phyloP scores from a whole-genome alignment of 306 rosid genomes.

The Medicago arabica region DNA sequence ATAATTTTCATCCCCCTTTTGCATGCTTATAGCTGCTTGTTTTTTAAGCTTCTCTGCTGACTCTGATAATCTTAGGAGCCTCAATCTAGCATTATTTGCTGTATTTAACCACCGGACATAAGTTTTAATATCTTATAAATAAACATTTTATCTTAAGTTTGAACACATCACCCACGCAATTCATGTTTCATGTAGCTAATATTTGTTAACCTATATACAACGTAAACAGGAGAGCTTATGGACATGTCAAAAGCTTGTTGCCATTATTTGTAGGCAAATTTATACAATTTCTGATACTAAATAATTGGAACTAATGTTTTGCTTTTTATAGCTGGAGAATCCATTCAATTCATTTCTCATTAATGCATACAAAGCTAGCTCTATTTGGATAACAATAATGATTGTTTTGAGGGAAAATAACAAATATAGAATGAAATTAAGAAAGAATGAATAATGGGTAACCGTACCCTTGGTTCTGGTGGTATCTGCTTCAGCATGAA shows the following conservation, averaged over 20 bases:
- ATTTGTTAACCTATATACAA: not conserved
- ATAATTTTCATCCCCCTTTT: constrained; percentile 72
- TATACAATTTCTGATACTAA: not conserved
- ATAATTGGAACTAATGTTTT: no score
- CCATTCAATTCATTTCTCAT: not conserved
- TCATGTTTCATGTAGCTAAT: not conserved
- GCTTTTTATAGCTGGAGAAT: not conserved
- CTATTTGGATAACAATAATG: not conserved
- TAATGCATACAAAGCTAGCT: no score
- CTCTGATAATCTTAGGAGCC: constrained; percentile 86
- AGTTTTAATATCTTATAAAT: constrained; percentile 31
- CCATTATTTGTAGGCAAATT: not conserved
- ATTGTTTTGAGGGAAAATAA: not conserved
- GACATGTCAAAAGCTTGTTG: no score
- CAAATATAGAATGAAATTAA: not conserved
- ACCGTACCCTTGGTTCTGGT: constrained; percentile 69
- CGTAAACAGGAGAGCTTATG: no score
- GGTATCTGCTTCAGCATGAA: constrained; percentile 72
- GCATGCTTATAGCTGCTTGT: constrained; percentile 78
- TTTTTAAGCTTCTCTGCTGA: constrained; percentile 91
- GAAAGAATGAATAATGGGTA: not conserved
- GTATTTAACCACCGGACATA: constrained; percentile 39
- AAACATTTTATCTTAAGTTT: not conserved
- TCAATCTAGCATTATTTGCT: constrained; percentile 86
- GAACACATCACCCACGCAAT: not conserved